Conservation (phyloP, 2,329 filamentous ascomycete genomes). For the Beauveria pseudobassiana region DNA sequence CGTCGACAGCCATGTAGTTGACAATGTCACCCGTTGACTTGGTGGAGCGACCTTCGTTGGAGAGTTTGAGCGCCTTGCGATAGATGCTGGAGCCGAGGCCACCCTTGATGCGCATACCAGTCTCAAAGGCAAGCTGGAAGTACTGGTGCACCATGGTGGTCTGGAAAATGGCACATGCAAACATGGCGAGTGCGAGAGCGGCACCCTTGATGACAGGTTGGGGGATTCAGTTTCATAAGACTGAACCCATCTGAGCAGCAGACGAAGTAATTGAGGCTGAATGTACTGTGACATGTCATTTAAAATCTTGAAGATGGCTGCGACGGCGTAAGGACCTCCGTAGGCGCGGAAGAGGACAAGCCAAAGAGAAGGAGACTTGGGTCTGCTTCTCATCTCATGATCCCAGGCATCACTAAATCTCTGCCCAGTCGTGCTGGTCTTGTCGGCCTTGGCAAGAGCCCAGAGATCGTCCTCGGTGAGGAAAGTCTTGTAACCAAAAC, state of each 20-base stretch:
- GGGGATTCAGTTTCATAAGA: constrained; percentile 63
- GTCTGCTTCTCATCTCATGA: constrained; percentile 60
- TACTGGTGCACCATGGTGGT: constrained; percentile 94
- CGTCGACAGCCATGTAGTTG: constrained; percentile 98
- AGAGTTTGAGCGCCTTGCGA: constrained; percentile 79
- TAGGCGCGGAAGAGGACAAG: constrained; percentile 76
- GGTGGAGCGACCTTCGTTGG: constrained; percentile 80
- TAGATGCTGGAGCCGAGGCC: constrained; percentile 88
- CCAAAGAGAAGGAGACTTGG: constrained; percentile 64
- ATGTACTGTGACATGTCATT: constrained; percentile 82
- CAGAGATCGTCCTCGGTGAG: constrained; percentile 93
- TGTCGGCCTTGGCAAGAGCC: constrained; percentile 76
- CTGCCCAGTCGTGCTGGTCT: constrained; percentile 64
- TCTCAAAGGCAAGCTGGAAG: constrained; percentile 90
- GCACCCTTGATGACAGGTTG: constrained; percentile 79
- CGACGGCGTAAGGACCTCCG: constrained; percentile 73
- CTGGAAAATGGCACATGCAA: constrained; percentile 75
- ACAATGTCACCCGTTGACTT: constrained; percentile 98
- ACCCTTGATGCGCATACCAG: constrained; percentile 94
- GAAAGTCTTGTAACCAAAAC: constrained; percentile 82
- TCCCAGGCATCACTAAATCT: constrained; percentile 71
- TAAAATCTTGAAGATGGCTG: constrained; percentile 77
- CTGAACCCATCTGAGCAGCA: constrained; percentile 74
- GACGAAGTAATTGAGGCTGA: constrained; percentile 82
- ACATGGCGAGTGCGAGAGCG: constrained; percentile 88